These are phyloP conservation scores for Fusarium verticillioides DNA, from an alignment of 2,329 filamentous ascomycete species.

Conservation along the genomic window DNA sequence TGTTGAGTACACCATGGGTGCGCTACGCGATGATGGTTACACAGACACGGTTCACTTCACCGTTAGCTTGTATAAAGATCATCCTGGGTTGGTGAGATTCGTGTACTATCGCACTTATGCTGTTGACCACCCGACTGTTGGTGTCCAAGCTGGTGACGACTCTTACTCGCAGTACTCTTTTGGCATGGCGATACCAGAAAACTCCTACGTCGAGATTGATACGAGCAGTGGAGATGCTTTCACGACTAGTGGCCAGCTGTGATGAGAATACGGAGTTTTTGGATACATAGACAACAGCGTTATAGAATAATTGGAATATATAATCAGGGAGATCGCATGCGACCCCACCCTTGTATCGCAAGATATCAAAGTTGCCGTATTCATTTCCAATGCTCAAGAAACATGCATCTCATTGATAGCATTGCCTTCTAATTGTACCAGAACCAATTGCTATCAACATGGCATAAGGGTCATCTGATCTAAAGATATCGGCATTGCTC, in stretches of 20 bases:
- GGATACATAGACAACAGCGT: rapidly evolving
- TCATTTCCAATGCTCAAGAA: no score
- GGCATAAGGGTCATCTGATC: background rate
- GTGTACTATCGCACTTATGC: background rate
- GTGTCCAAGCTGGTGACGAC: background rate
- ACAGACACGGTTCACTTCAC: rapidly evolving
- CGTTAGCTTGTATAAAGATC: background rate
- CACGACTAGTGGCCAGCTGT: background rate
- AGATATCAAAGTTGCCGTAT: no score
- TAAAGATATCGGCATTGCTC: rapidly evolving
- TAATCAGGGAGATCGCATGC: no score
- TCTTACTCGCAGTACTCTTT: background rate
- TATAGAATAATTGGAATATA: background rate
- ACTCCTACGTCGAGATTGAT: background rate
- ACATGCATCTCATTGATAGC: no score
- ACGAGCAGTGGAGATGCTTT: background rate
- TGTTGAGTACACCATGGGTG: background rate
- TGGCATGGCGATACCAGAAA: rapidly evolving
- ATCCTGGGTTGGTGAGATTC: background rate
- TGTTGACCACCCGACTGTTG: rapidly evolving
- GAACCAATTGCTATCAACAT: rapidly evolving
- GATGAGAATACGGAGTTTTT: background rate
- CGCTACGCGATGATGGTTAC: no score
- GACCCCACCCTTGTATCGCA: no score
- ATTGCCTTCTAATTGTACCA: no score